These are phyloP conservation scores for Aspergillus sclerotioniger DNA, from an alignment of 495 filamentous ascomycete species.

Conservation along the genomic window DNA sequence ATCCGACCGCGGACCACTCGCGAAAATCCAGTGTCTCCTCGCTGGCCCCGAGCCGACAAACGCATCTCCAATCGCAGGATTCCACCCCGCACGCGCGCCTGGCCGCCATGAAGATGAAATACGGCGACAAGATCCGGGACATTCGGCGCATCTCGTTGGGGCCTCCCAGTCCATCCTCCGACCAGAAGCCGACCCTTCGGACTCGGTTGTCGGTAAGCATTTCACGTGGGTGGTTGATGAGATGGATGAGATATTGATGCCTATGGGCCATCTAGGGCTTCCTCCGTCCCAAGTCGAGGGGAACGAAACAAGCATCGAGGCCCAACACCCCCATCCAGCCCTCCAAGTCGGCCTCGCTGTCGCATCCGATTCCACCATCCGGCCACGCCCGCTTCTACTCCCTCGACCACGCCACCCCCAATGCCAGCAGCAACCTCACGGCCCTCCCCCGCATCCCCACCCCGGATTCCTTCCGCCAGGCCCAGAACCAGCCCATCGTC, in stretches of 20 bases:
- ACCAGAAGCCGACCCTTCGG: neutral
- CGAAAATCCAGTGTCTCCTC: neutral
- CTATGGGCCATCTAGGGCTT: neutral
- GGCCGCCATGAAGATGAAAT: constrained; percentile 3
- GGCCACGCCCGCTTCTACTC: neutral
- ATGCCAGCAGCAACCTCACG: neutral
- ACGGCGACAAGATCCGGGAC: neutral
- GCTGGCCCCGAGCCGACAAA: neutral
- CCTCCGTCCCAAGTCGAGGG: neutral
- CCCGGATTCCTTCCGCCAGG: constrained; percentile 1
- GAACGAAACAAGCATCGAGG: neutral
- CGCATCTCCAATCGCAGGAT: neutral
- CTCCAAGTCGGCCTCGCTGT: neutral
- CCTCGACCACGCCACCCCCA: neutral
- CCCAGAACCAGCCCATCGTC: constrained; percentile 7
- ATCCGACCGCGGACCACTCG: neutral
- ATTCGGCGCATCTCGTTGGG: neutral
- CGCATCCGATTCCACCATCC: neutral
- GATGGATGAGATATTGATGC: neutral
- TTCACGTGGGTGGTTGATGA: neutral
- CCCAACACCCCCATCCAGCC: neutral
- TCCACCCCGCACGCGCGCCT: neutral
- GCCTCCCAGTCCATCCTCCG: neutral
- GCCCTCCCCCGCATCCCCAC: neutral
- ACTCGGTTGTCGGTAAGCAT: neutral